Base-by-base conservation (phyloP, 805 yeast species). In the Ogataea haglerorum region DNA sequence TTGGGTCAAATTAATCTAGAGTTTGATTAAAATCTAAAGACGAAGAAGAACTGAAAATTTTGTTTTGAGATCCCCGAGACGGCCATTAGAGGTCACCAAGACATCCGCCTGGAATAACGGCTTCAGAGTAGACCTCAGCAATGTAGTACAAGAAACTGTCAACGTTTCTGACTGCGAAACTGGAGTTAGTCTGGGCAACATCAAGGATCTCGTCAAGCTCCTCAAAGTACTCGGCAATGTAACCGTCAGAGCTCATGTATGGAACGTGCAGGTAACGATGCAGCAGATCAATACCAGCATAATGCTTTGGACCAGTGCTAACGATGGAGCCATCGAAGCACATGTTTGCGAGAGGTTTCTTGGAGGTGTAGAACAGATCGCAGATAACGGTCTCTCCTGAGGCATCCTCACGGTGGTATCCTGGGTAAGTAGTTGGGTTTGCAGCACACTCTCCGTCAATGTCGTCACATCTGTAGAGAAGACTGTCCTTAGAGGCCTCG, bases 311-410 rank as follows among this genome's bases (percentile, higher is more conserved):
- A 27, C 30, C 30, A 27, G 30, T 27, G 30, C 30, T 27, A 27
- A 27, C 30, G 30, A 27, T 27, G 30, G 30, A 5, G 30, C 30
- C 30, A 27, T 27, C 30, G 30, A 27, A 27, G 30, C 30, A 27
- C 30, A 27, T 27, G 31, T 60, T 58, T 6, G 60, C 42, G 30
- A 65, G 46, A 30, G 56, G 62, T 28, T 37, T 45, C 48, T 64
- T 65, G 2, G 67, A 43, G 14, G 52, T 51, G 51, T 58, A 68
- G 34, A 67, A 64, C 25, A 58, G 47, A 38, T 67, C 71, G 53
- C 73, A 68, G 39, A 68, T 61, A 16, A 65, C 70, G 13, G 65
- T 68, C 48, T 68, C 70, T n/a, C 63, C 50, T 17, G 57, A 63
- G 36, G 60, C 60, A 15, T 51, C 52, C 17, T 58, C 65, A 47